Conservation (phyloP, 2,329 filamentous ascomycete genomes). For the Pseudogymnoascus sp. region DNA sequence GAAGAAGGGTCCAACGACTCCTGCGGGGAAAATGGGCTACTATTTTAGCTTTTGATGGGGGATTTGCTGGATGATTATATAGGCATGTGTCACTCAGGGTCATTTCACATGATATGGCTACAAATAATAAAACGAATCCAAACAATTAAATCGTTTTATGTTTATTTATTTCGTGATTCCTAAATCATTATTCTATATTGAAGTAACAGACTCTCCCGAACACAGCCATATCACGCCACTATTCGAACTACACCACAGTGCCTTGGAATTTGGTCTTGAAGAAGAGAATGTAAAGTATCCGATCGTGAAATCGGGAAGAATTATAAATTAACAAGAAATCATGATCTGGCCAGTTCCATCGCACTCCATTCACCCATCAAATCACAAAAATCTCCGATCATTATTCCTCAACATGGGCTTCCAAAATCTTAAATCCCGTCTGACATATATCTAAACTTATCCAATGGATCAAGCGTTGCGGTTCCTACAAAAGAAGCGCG, state of each 20-base stretch:
- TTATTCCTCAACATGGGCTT: not conserved
- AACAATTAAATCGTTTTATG: not conserved
- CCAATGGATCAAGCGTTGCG: not conserved
- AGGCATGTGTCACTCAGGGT: too few species aligned
- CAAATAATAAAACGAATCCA: not conserved
- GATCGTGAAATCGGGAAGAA: conserved; percentile 3
- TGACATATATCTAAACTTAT: not conserved
- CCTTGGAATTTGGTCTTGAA: not conserved
- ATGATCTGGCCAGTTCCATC: not conserved
- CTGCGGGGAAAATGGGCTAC: too few species aligned
- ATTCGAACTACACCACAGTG: not conserved
- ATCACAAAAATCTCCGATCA: conserved; percentile 5
- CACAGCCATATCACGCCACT: not conserved
- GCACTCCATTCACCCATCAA: not conserved
- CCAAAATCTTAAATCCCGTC: not conserved
- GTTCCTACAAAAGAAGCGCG: not conserved
- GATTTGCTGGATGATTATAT: not conserved
- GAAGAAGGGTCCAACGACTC: not conserved
- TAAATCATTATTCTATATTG: not conserved
- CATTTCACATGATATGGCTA: not conserved
- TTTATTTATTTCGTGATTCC: not conserved
- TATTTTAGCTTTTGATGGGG: not conserved
- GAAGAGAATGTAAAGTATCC: conserved; percentile 5
- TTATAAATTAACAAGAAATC: conserved; percentile 4
- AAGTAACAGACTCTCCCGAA: not conserved